Base-by-base conservation (phyloP, 805 yeast genomes). In the Candida dajiaensis region DNA sequence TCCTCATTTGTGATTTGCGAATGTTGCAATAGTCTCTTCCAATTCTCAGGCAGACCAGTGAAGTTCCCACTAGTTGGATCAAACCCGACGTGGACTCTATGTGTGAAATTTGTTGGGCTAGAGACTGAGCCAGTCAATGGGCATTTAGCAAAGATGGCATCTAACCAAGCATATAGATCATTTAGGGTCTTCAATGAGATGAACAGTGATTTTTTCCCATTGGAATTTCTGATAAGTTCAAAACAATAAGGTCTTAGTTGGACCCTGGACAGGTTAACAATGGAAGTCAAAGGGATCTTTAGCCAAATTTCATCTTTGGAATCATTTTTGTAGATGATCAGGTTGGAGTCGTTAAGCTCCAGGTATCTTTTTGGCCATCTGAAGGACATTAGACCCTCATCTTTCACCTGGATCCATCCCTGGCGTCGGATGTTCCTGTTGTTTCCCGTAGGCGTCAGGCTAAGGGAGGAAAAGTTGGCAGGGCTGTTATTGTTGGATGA, bases 401-500 rank as follows among this genome's bases (percentile, higher is more conserved):
- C 98, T 64, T 88, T 90, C 49, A 89, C 81, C 45, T 86, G 85
- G 20, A 89, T 90, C 95, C 96, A 90, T 0, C 97, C 97, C 48
- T 79, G 74, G 48, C 77, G 55, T 51, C 63, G 55, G 3, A 54
- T 59, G 15, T 59, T 28, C 28, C 56, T 57, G 23, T 46, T 42
- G 9, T 51, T 43, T 52, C 43, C 25, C 11, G 38, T 20, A 5
- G 50, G 43, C 5, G 44, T 35, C 20, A 47, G 29, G 20, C 60
- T 58, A 41, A 68, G 60, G 47, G 68, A 57, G 10, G 65, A 56
- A n/a, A 71, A 61, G 31, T 61, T 59, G 2, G 68, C 62, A 40
- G 64, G 67, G 46, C 68, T 66, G 46, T 62, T 69, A n/a, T 50
- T 39, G 10, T 63, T 51, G 22, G 57, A 51, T 2, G 52, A 40